phyloP scores from a whole-genome alignment of 2,329 filamentous ascomycete species.

The Colletotrichum horii region DNA sequence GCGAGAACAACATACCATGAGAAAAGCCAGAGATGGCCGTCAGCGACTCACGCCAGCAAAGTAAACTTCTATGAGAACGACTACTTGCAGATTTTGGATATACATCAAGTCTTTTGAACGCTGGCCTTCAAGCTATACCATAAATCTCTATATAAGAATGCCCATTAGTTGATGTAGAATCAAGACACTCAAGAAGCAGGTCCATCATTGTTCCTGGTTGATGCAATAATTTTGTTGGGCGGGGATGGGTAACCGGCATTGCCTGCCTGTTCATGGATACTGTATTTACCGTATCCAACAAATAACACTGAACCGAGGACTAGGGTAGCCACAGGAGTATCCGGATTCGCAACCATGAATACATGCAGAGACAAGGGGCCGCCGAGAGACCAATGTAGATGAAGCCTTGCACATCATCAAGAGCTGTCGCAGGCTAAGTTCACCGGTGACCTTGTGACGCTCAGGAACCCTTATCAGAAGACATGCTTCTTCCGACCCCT shows the following conservation, averaged over 20 bases:
- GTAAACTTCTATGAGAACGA: neutral
- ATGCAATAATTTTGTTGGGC: no score
- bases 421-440: neutral
- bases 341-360: neutral
- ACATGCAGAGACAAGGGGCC: neutral
- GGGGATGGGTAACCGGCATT: no score
- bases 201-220: no score
- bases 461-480: neutral
- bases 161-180: no score
- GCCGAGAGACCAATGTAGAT: fast-evolving
- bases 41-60: fast-evolving
- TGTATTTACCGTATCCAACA: fast-evolving
- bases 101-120: fast-evolving
- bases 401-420: neutral
- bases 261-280: no score
- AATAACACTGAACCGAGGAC: fast-evolving
- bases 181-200: no score
- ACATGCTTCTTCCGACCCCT: neutral
- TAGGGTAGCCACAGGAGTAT: neutral
- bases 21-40: fast-evolving
- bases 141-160: no score
- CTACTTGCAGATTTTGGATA: fast-evolving
- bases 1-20: neutral
- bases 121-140: no score
- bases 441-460: neutral